Base-by-base conservation (phyloP, 345 rosid genomes). In the Boechera stricta region DNA sequence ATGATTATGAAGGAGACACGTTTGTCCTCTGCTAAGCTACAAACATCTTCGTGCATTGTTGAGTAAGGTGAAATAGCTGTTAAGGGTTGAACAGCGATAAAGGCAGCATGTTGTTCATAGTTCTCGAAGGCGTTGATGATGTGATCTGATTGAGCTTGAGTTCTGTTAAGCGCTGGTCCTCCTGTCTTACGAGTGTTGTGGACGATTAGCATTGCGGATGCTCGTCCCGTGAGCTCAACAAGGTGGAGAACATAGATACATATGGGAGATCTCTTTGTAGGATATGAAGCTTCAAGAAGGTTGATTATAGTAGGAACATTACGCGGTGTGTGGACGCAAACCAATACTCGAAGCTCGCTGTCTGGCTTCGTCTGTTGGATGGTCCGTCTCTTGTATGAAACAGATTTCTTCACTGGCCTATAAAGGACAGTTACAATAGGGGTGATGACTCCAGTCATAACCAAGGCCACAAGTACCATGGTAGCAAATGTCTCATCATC, bases 121-220 rank as follows among this genome's bases (percentile, higher is more conserved):
- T 84, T 92, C 76, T 90, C 96, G 3, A 95, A 95, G 29, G 99
- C 91, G 29, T 87, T 82, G 69, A 95, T 90, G 81, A 92, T 95
- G 74, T 92, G 98, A 51, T 95, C 97, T 6, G 97, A 92, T 72
- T 92, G 98, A 42, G 99, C 97, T 82, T 92, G 99, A 6, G 97
- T 92, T 71, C 93, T 78, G 73, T 92, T 92, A 33, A 87, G 83
- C 1, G 97, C 98, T 0, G 93, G 88, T 15, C 87, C 75, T 35
- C 96, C 97, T 2, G 88, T 74, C 65, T 88, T 88, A 1, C 94
- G 77, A 13, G 95, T 89, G 73, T 85, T 89, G 64, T 95, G 99
- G 28, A 92, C 97, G 24, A 91, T 91, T 41, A 95, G 82, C 98
- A 95, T 91, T 36, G 99, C 98, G 0, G 99, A 92, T 35, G 99